Evolutionary conservation across 2,329 filamentous ascomycete species (phyloP), one percentile per base, ranked within the genome.

Genomic region (Neonectria coccinea): DNA sequence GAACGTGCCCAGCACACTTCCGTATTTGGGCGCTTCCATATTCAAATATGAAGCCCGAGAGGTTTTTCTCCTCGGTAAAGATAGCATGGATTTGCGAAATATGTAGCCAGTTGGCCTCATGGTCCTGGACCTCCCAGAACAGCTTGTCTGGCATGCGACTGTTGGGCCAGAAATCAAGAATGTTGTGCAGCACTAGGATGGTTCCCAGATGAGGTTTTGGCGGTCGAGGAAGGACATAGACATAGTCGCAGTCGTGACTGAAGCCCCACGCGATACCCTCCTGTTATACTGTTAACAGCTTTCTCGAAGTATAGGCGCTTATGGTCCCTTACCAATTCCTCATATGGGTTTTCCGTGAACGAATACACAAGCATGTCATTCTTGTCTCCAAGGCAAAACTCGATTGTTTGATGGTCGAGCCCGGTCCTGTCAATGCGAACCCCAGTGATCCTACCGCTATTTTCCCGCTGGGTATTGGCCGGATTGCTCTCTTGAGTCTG

Each of bases 101-200:
- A 1, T 1, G 12, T 0, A 44, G 14, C 52, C 41, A 58, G 14
- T n/a, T 29, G 1, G 11, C 47, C 2, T 47, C 12, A 5, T 2
- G 3, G 10, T 27, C 56, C 39, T 55, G 42, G 9, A 33, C n/a
- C 16, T 36, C 4, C 64, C 64, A 66, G 10, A 65, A 62, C 1
- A 66, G 5, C 42, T 48, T 66, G 3, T 20, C 48, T 3, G 31
- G 41, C 3, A 42, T 18, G 10, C 47, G 44, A 2, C 10, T 48
- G 1, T 42, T 57, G 2, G 54, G 47, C 54, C 27, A 48, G 27
- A 18, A 5, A 2, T 59, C 41, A 0, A 9, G 1, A n/a, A 50
- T 54, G 10, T n/a, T 42, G 11, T 55, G 12, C 1, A 59, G 12
- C 1, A 5, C 14, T 9, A 64, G 7, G 4, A 5, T 1, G 4